Base-by-base conservation (phyloP, 169 alveolate genomes). In the Plasmodium coatneyi region DNA sequence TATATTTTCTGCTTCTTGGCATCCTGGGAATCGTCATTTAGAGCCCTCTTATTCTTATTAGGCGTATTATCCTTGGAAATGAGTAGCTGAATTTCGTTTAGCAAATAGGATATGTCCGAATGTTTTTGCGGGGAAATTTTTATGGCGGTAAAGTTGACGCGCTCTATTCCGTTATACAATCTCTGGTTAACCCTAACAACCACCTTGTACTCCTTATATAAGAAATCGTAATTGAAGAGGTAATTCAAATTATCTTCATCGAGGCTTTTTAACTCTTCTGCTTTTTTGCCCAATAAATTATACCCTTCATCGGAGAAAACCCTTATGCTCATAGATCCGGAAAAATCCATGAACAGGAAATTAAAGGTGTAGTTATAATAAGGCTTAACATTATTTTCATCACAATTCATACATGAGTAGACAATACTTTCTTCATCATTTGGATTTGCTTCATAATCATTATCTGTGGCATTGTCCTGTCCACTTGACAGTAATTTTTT, bases 391-490 rank as follows among this genome's bases (percentile, higher is more conserved):
- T 92, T 66, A 19, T 93, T 83, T 83, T 96, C 97, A 70, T 87
- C 96, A 71, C 97, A 96, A 41, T 93, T 84, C 80, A 94, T 94
- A 78, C 97, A 96, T 32, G 89, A 90, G 91, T 78, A 96, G 39
- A 92, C 95, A 56, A 72, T 49, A 43, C 79, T 95, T 39, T 92
- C 95, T 25, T 96, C 96, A 84, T 92, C 90, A 25, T 90, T 49
- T 36, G 34, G 7, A 32, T 54, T 22, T 34, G 80, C 52, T 49
- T 86, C 93, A 25, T 71, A 76, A 78, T 78, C 66, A 52, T 54
- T 76, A 25, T 54, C 87, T 60, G 14, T 14, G 5, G 70, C 19
- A 66, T n/a, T 66, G 28, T 60, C 92, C 28, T 74, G 87, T 71
- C 87, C 93, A 54, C 87, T 76, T 9, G 93, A 86, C 70, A 86